Conservation (phyloP, 179 eudicot species). For the Monotropa hypopitys region DNA sequence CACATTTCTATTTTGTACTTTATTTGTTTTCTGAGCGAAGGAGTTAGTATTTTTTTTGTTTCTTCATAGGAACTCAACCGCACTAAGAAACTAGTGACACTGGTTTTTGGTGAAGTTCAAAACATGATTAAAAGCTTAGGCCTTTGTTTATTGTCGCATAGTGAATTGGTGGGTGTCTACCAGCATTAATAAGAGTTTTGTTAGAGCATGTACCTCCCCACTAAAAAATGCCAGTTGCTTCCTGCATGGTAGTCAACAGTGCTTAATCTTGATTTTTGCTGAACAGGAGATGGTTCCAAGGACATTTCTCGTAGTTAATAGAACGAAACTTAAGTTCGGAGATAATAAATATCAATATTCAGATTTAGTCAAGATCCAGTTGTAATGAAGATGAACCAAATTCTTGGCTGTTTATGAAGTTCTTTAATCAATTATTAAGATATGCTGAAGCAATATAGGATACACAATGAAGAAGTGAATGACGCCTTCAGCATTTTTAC, state of each 20-base stretch:
- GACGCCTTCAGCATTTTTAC: not conserved
- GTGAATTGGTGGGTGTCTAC: not conserved
- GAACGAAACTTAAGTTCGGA: not conserved
- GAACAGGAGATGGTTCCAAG: not conserved
- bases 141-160: not conserved
- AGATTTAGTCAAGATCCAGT: not conserved
- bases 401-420: not conserved
- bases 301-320: not conserved
- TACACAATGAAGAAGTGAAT: not conserved
- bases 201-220: conserved; percentile 2
- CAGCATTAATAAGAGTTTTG: not conserved
- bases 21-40: not conserved
- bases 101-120: not conserved
- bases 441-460: not conserved
- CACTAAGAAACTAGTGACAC: not conserved
- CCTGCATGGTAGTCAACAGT: not conserved
- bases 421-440: not conserved
- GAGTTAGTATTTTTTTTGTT: not conserved
- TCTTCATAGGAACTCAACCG: not conserved
- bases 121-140: not conserved
- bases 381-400: not conserved
- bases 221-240: not conserved
- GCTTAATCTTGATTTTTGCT: not conserved
- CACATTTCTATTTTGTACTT: not conserved
- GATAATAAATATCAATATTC: not conserved